Conservation (phyloP, 139 green algal species). For the Closterium sp. region DNA sequence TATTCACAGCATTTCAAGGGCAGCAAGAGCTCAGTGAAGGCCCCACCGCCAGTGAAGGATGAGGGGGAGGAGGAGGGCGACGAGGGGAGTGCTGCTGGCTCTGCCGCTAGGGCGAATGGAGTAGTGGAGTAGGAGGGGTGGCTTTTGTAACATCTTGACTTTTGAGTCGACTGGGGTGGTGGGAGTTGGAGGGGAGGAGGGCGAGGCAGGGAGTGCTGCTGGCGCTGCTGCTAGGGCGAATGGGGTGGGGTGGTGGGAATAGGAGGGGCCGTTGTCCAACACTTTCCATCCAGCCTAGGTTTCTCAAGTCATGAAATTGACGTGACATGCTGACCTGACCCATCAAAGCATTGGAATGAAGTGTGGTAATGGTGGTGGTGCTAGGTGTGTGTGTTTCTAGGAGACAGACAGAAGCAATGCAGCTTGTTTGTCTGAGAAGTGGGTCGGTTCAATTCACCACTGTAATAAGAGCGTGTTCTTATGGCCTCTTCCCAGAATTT, state of each 20-base stretch:
- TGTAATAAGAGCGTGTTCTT: too few relatives aligned
- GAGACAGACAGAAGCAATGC: too few relatives aligned
- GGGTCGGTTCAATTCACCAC: too few relatives aligned
- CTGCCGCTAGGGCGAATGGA: neutral
- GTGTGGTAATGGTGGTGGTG: too few relatives aligned
- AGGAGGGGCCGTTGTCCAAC: neutral
- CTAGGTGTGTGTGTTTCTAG: too few relatives aligned
- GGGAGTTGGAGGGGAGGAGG: too few relatives aligned
- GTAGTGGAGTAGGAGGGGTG: neutral
- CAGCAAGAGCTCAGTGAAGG: neutral
- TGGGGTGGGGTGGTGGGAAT: too few relatives aligned
- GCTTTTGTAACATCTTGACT: neutral
- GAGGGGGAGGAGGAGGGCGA: neutral
- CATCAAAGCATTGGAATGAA: neutral
- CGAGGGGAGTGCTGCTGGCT: neutral
- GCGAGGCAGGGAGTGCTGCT: too few relatives aligned
- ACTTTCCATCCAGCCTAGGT: neutral
- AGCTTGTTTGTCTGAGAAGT: too few relatives aligned
- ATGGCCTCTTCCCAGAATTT: too few relatives aligned
- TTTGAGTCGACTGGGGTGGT: too few relatives aligned
- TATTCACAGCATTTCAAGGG: neutral
- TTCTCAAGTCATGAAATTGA: neutral
- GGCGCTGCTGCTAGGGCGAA: too few relatives aligned
- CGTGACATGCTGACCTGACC: neutral
- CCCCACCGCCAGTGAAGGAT: neutral